Evolutionary conservation across 352 stramenopile genomes (phyloP).

Genomic region (Pythium scleroteichum): DNA sequence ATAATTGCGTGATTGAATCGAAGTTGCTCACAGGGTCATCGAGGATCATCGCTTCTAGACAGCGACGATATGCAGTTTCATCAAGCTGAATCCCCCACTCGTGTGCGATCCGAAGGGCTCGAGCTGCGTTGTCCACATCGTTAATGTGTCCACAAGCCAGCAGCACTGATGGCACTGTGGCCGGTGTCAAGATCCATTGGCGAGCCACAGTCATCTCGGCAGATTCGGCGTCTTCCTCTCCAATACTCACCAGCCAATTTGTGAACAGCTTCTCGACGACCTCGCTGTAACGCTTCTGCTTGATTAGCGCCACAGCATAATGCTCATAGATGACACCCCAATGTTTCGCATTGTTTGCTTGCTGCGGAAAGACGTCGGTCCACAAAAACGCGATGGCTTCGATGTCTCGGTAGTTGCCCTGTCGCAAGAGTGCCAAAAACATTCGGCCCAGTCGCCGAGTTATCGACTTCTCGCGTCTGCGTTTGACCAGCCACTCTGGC

Average conservation of each 20-base stretch:
- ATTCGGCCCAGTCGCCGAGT: slow-evolving; percentile 24
- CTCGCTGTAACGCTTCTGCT: slow-evolving; percentile 31
- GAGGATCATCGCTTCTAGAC: slow-evolving; percentile 54
- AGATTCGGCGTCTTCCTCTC: slow-evolving; percentile 12
- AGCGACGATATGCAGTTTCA: slow-evolving; percentile 51
- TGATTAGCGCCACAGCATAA: slow-evolving; percentile 31
- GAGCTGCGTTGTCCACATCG: slow-evolving; percentile 16
- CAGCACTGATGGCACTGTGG: slow-evolving; percentile 21
- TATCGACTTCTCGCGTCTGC: slow-evolving; percentile 12
- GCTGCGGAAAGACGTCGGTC: slow-evolving; percentile 32
- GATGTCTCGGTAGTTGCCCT: slow-evolving; percentile 25
- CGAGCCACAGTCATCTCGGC: not conserved
- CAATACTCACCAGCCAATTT: slow-evolving; percentile 14
- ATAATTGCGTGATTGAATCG: slow-evolving; percentile 51
- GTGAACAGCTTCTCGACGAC: slow-evolving; percentile 31
- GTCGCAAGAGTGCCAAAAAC: slow-evolving; percentile 17
- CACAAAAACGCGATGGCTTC: slow-evolving; percentile 32
- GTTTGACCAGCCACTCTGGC: not conserved
- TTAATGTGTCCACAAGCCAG: slow-evolving; percentile 26
- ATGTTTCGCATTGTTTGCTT: slow-evolving; percentile 27
- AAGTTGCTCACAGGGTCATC: slow-evolving; percentile 52
- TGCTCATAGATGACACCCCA: slow-evolving; percentile 29
- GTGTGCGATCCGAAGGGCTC: slow-evolving; percentile 19
- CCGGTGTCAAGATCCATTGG: slow-evolving; percentile 18
- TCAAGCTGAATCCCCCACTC: slow-evolving; percentile 12